Evolutionary conservation across 2,329 filamentous ascomycete genomes (phyloP).

Genomic region (Hymenoscyphus fructigenus): DNA sequence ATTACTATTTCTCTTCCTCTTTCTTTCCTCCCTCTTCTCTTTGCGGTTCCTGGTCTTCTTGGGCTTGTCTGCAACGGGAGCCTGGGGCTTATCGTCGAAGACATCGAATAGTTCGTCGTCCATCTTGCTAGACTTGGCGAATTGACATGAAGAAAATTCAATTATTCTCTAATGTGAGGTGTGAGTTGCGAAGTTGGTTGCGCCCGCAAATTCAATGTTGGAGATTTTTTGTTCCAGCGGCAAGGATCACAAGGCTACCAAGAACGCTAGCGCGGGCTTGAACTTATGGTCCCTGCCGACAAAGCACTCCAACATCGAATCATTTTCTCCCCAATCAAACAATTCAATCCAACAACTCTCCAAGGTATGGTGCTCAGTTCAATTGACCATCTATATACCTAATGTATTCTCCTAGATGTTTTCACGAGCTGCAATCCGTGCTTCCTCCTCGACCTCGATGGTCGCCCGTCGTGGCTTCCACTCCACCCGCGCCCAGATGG

Average conservation of each 20-base stretch:
- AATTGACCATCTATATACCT: conserved; percentile 41
- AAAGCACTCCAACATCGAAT: conserved; percentile 26
- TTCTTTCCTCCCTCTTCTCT: conserved; percentile 57
- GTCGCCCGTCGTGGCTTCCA: conserved; percentile 92
- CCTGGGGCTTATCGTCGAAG: conserved; percentile 67
- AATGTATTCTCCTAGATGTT: conserved; percentile 65
- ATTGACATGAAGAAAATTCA: neutral
- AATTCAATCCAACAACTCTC: conserved; percentile 21
- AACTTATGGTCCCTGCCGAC: conserved; percentile 4
- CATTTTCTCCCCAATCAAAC: conserved; percentile 18
- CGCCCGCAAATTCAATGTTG: conserved; percentile 9
- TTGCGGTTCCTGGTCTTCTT: conserved; percentile 37
- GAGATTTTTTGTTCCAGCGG: neutral
- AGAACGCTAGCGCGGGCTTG: conserved; percentile 8
- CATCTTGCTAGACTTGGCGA: conserved; percentile 46
- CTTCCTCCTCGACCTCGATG: conserved; percentile 60
- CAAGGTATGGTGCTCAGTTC: conserved; percentile 29
- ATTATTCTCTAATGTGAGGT: neutral
- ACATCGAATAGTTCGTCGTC: conserved; percentile 83
- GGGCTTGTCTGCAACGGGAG: conserved; percentile 38
- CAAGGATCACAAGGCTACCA: neutral
- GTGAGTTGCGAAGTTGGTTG: neutral
- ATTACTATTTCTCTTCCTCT: conserved; percentile 84
- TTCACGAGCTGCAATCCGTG: conserved; percentile 66
- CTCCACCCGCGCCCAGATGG: conserved; percentile 80